A percentile compares a stretch with the other conserved stretches of the same genome.
Evolutionary conservation across 2,329 filamentous ascomycete genomes (phyloP).

Genomic region (Calonectria naviculata): DNA sequence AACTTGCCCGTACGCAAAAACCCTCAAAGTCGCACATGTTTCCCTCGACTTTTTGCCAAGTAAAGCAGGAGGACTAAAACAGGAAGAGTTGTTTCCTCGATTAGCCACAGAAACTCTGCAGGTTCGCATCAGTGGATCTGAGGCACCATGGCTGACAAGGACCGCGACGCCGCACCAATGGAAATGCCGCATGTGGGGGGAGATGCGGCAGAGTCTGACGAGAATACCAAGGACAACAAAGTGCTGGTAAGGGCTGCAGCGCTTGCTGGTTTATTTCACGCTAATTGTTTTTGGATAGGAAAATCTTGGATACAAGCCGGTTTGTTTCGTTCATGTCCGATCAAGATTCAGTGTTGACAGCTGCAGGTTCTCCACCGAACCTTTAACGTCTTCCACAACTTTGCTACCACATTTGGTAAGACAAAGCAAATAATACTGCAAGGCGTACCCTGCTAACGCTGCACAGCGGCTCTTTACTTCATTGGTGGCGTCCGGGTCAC

Average conservation of each 20-base stretch:
- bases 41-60: background rate
- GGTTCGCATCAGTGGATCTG: background rate
- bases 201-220: constrained; percentile 6
- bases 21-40: background rate
- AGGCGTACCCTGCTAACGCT: background rate
- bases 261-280: background rate
- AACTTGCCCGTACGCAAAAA: background rate
- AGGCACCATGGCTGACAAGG: background rate
- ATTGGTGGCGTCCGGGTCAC: constrained; percentile 70
- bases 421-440: constrained; percentile 9
- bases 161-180: background rate
- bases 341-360: background rate
- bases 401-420: constrained; percentile 68
- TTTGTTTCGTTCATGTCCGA: constrained; percentile 15
- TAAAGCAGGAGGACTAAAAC: too few species aligned
- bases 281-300: background rate
- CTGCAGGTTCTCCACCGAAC: constrained; percentile 65
- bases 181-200: background rate
- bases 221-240: constrained; percentile 12
- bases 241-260: constrained; percentile 19
- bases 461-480: constrained; percentile 69
- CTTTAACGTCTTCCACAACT: constrained; percentile 68
- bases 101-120: background rate
- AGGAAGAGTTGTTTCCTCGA: background rate
- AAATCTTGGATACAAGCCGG: constrained; percentile 39